Conservation (phyloP, 495 filamentous ascomycete genomes). For the Podospora didyma region DNA sequence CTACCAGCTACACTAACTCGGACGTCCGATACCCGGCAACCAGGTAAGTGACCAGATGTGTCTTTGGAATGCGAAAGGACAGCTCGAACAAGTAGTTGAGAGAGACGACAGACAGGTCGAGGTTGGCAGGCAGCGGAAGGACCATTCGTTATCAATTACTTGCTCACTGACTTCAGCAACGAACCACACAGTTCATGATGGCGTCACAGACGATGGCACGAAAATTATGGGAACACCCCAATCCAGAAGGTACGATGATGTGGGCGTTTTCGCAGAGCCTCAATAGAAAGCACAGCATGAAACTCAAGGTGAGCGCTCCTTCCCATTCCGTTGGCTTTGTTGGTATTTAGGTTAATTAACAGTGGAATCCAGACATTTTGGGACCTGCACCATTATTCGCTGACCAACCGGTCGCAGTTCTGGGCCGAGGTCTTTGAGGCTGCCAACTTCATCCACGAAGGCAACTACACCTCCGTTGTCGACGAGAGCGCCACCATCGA, state of each 20-base stretch:
- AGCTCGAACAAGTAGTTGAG: no score
- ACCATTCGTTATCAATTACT: no score
- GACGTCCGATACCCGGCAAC: no score
- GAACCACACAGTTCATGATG: background rate
- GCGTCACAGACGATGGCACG: constrained; percentile 25
- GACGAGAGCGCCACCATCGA: constrained; percentile 67
- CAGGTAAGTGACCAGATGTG: no score
- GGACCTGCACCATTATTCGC: constrained; percentile 62
- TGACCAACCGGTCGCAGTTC: constrained; percentile 58
- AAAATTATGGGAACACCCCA: constrained; percentile 53
- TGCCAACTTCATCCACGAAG: constrained; percentile 56
- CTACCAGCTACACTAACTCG: no score
- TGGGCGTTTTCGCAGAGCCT: constrained; percentile 46
- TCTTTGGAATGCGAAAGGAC: no score
- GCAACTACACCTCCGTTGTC: constrained; percentile 54
- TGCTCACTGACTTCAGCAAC: no score
- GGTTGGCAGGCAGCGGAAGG: no score
- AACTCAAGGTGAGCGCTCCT: constrained; percentile 42
- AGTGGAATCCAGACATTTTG: constrained; percentile 49
- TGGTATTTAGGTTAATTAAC: background rate
- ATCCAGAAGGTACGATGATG: constrained; percentile 50
- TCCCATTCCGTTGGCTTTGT: background rate
- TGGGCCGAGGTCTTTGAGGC: constrained; percentile 61
- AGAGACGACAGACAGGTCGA: no score
- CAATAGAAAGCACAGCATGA: constrained; percentile 38